These are phyloP conservation scores for Torrubiella hemipterigena DNA, from an alignment of 2,329 filamentous ascomycete species.

Conservation along the genomic window DNA sequence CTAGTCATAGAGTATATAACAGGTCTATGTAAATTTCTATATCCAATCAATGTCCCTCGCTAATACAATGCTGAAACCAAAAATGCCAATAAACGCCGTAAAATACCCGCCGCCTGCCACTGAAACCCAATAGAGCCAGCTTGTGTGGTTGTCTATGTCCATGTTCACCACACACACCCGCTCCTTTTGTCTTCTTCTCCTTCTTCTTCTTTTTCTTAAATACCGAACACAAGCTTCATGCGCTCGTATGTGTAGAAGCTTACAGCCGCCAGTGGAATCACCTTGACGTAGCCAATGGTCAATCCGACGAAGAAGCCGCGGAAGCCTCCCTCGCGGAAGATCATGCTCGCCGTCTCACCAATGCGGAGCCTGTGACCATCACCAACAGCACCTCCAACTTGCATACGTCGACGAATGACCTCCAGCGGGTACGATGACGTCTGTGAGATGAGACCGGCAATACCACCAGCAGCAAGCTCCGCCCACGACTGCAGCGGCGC, in stretches of 20 bases:
- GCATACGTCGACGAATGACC: constrained; percentile 85
- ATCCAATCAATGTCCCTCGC: too few relatives aligned
- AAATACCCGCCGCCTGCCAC: too few relatives aligned
- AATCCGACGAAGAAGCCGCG: constrained; percentile 86
- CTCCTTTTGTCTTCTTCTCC: too few relatives aligned
- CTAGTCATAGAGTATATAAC: too few relatives aligned
- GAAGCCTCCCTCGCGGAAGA: constrained; percentile 63
- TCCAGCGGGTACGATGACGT: constrained; percentile 90
- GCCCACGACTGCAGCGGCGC: constrained; percentile 74
- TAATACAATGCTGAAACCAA: too few relatives aligned
- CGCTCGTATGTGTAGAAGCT: constrained; percentile 57
- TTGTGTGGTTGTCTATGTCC: too few relatives aligned
- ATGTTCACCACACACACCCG: too few relatives aligned
- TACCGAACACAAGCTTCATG: constrained; percentile 50
- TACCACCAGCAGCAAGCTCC: constrained; percentile 70
- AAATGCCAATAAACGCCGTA: too few relatives aligned
- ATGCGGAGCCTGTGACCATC: constrained; percentile 74
- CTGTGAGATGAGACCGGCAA: constrained; percentile 82
- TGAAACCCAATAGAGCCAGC: too few relatives aligned
- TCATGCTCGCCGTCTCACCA: constrained; percentile 62
- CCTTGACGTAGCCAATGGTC: constrained; percentile 89
- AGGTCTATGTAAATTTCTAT: too few relatives aligned
- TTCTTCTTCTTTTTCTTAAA: too few relatives aligned
- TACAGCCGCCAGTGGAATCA: constrained; percentile 75
- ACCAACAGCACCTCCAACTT: constrained; percentile 87